These are phyloP conservation scores for Fusarium torulosum DNA, from an alignment of 2,329 filamentous ascomycete species.

Conservation along the genomic window DNA sequence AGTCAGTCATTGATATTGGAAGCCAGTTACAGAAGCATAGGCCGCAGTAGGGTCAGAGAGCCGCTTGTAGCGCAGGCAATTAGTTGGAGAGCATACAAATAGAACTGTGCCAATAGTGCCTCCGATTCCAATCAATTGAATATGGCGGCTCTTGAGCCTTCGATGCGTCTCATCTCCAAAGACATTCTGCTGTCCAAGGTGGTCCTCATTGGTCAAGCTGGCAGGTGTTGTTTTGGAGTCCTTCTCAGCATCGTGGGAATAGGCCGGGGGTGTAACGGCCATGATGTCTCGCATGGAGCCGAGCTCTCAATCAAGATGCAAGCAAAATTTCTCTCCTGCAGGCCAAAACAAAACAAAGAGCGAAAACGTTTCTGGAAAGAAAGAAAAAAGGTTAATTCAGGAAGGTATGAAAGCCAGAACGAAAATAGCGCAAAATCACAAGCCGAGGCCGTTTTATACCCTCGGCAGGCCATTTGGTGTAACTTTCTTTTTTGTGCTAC, in stretches of 20 bases:
- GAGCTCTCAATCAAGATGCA: background rate
- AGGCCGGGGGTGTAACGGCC: constrained; percentile 42
- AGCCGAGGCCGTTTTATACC: constrained; percentile 13
- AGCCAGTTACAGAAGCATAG: background rate
- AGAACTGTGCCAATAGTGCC: constrained; percentile 74
- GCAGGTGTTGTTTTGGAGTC: constrained; percentile 27
- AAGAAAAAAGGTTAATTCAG: background rate
- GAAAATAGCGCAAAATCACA: constrained; percentile 28
- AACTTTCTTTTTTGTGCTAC: constrained; percentile 16
- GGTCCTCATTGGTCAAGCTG: background rate
- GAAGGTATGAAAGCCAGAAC: background rate
- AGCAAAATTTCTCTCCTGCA: constrained; percentile 2
- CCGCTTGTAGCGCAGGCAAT: background rate
- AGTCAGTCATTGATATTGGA: background rate
- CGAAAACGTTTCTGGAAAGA: background rate
- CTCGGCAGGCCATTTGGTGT: constrained; percentile 7
- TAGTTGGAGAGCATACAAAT: constrained; percentile 56
- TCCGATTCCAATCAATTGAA: constrained; percentile 72
- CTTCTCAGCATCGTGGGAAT: constrained; percentile 38
- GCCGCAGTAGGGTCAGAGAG: background rate
- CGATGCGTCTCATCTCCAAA: constrained; percentile 58
- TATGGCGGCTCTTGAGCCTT: constrained; percentile 67
- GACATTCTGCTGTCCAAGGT: constrained; percentile 10
- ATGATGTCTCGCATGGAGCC: constrained; percentile 8
- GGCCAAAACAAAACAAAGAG: background rate